Evolutionary conservation across 2,329 filamentous ascomycete genomes (phyloP).

Genomic region (Penicillium sp.): DNA sequence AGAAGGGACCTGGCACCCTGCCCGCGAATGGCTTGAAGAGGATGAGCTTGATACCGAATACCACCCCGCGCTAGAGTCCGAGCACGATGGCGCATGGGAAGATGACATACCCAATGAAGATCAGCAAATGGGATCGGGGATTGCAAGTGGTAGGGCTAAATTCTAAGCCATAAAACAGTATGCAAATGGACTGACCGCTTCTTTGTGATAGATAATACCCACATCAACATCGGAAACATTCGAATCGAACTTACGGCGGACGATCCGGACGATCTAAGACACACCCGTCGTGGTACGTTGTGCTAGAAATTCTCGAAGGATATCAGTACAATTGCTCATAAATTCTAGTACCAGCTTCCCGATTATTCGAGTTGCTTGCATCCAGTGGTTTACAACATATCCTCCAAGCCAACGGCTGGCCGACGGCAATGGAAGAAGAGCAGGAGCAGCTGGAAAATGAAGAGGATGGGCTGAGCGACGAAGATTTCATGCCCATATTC

Average conservation of each 20-base stretch:
- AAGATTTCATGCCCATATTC: conserved; percentile 27
- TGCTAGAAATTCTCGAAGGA: too few species aligned
- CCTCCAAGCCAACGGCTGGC: conserved; percentile 40
- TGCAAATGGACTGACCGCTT: background rate
- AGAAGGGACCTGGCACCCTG: conserved; percentile 35
- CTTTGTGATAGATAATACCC: conserved; percentile 32
- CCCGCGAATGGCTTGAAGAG: conserved; percentile 41
- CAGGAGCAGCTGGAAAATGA: conserved; percentile 11
- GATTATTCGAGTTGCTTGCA: conserved; percentile 56
- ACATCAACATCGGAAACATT: conserved; percentile 36
- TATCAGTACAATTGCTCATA: conserved; percentile 4
- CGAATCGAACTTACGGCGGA: conserved; percentile 37
- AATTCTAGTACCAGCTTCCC: conserved; percentile 35
- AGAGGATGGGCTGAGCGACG: conserved; percentile 33
- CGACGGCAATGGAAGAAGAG: conserved; percentile 1
- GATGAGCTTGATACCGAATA: conserved; percentile 27
- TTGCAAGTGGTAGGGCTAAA: conserved; percentile 6
- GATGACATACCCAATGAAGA: conserved; percentile 28
- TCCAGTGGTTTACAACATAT: conserved; percentile 54
- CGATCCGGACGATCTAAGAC: conserved; percentile 35
- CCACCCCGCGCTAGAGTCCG: conserved; percentile 11
- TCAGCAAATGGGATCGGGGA: conserved; percentile 52
- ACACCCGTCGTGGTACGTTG: conserved; percentile 26
- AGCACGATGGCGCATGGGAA: conserved; percentile 13
- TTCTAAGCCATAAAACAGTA: background rate